Evolutionary conservation across 2,329 filamentous ascomycete species (phyloP).

Genomic region (Arthrinium puccinioides): DNA sequence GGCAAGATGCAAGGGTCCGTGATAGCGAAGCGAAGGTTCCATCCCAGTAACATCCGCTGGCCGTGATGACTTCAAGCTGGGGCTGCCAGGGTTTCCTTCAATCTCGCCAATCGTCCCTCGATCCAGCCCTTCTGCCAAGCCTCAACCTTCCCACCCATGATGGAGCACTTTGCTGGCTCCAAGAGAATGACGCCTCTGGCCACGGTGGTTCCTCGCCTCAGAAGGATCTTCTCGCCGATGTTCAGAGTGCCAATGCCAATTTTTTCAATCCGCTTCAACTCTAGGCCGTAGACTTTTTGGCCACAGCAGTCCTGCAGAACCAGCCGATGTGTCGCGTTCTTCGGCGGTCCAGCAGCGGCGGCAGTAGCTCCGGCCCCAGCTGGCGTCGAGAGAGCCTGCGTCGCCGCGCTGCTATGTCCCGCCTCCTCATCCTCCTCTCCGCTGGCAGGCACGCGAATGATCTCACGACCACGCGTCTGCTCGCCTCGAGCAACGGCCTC

Average conservation of each 20-base stretch:
- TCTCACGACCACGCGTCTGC: conserved; percentile 67
- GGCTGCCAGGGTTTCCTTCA: conserved; percentile 53
- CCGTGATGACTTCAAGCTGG: conserved; percentile 11
- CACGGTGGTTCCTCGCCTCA: conserved; percentile 58
- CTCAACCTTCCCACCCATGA: conserved; percentile 87
- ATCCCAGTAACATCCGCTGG: no score
- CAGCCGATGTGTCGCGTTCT: conserved; percentile 65
- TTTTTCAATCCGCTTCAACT: conserved; percentile 59
- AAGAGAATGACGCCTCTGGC: conserved; percentile 74
- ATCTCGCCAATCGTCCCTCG: conserved; percentile 58
- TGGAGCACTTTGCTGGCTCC: conserved; percentile 56
- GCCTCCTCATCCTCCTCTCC: conserved; percentile 41
- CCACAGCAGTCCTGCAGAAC: conserved; percentile 75
- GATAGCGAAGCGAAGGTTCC: no score
- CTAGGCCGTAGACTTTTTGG: conserved; percentile 62
- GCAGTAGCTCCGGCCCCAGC: conserved; percentile 4
- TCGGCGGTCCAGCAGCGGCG: conserved; percentile 18
- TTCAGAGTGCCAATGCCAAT: conserved; percentile 56
- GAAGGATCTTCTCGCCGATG: conserved; percentile 76
- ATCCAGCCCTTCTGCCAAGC: conserved; percentile 72
- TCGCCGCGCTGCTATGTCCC: conserved; percentile 24
- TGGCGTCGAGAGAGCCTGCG: conserved; percentile 7
- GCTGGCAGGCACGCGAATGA: conserved; percentile 58
- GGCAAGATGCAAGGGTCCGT: no score
- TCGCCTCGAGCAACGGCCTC: conserved; percentile 69